Base-by-base conservation (phyloP, 306 rosid genomes). In the Prunus kanzakura region DNA sequence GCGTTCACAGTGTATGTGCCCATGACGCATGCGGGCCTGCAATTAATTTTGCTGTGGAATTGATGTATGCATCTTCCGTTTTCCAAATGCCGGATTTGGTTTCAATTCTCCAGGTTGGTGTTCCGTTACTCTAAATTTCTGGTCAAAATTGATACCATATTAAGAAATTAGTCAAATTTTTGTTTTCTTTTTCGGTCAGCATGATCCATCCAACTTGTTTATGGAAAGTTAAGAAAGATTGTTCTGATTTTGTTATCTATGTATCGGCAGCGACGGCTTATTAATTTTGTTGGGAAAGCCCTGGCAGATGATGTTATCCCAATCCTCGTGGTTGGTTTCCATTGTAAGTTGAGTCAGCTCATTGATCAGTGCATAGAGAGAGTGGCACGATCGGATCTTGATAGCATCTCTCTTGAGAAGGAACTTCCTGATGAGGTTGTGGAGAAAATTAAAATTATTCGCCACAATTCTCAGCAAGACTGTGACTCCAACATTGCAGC, bases 11-110 rank as follows among this genome's bases (percentile, higher is more conserved):
- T 60, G 51, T 57, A 12, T 87, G 91, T 32, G 78, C 63, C 41
- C 91, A 87, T 80, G 91, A 87, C 66, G 78, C 88, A 10, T 87
- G 91, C 50, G 54, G 89, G 64, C 89, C 91, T 45, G 91, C 87
- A 41, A 84, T 87, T 65, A 75, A 77, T 71, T 87, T 80, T 35
- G 78, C 75, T 29, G 87, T 82, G 74, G 85, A 87, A 75, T 72
- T 87, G 87, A 75, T 79, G 79, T 87, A 85, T 69, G 89, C 87
- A 45, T 85, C 91, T 41, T 75, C 76, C 56, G 78, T 80, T 73
- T 87, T 87, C 71, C 78, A 80, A 78, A 75, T 82, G 75, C 83
- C 80, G 1, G 91, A 84, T 83, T 78, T 87, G 38, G 87, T 78
- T 67, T 82, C 85, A 8, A 51, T 80, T 41, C 78, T 87, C 23